Percentiles rank a stretch among this genome's conserved stretches.
phyloP scores from a whole-genome alignment of 148 eudicot genomes.

The Rhododendron ferrugineum region DNA sequence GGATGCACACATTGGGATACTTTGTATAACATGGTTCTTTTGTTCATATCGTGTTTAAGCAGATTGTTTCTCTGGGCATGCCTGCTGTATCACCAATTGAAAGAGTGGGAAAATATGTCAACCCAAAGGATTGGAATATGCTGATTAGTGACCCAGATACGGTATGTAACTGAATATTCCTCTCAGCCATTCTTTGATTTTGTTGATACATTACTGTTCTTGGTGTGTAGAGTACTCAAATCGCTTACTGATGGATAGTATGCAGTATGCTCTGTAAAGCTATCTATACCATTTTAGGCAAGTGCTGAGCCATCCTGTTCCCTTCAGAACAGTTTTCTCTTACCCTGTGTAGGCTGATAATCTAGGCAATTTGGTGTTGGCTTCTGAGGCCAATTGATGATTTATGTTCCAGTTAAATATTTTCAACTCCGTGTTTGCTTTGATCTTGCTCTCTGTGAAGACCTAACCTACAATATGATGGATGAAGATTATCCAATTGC shows the following conservation, averaged over 20 bases:
- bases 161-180: conserved; percentile 35
- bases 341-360: background rate
- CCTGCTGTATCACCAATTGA: conserved; percentile 81
- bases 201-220: background rate
- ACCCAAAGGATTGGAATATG: conserved; percentile 78
- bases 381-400: background rate
- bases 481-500: background rate
- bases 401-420: background rate
- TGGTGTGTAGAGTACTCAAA: background rate
- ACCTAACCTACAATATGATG: background rate
- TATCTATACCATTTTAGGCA: background rate
- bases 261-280: background rate
- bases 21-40: background rate
- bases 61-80: conserved; percentile 97
- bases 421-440: background rate
- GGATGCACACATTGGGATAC: background rate
- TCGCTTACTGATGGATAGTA: background rate
- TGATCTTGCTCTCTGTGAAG: conserved; percentile 3
- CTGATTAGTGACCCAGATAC: conserved; percentile 81
- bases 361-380: background rate
- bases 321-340: background rate
- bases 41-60: conserved; percentile 17
- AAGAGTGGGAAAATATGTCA: conserved; percentile 82
- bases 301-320: background rate
- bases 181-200: background rate